Evolutionary conservation across 164 flowering plant genomes (phyloP), one percentile per base, ranked within the genome.

Genomic region (Stephania yunnanensis): DNA sequence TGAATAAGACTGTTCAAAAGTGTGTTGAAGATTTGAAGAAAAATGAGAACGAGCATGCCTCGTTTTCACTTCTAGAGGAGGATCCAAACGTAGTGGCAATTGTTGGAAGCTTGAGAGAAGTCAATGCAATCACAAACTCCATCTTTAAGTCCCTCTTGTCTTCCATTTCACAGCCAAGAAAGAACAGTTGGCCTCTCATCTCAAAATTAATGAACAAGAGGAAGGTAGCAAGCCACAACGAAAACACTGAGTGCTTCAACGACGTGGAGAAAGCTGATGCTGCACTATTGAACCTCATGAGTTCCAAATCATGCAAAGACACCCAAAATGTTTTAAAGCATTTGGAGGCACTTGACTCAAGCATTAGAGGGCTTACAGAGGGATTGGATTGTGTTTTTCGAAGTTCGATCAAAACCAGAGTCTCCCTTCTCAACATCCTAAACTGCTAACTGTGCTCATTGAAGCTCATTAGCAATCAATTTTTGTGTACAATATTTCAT

Each of bases 321-420:
- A 55, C 73, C 75, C 76, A 65, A 68, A 9, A 69, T 48, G 69
- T 64, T 36, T 75, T 75, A 46, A 50, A 74, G 36, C 58, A 42
- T n/a, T 9, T 84, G 70, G 78, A 71, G 17, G 71, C 63, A 71
- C 19, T 83, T 7, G 85, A 84, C 72, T 71, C 68, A 45, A 73
- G 68, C 71, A 71, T 80, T n/a, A 75, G 79, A 11, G 83, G 79
- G 36, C 42, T 79, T 2, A 86, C 81, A 52, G 84, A 81, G 15
- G 85, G 65, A 42, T 64, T 84, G 55, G 87, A 83, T 10, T 45
- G 76, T 61, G 31, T 83, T 7, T 82, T 75, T 25, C 83, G 86
- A 79, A 36, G 79, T 12, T 52, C 83, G 36, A 30, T 87, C 52
- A 85, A 81, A 75, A 48, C 81, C 63, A 80, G 90, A 74, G 86